Evolutionary conservation across 306 rosid species (phyloP).

Genomic region (Erythrophleum fordii): DNA sequence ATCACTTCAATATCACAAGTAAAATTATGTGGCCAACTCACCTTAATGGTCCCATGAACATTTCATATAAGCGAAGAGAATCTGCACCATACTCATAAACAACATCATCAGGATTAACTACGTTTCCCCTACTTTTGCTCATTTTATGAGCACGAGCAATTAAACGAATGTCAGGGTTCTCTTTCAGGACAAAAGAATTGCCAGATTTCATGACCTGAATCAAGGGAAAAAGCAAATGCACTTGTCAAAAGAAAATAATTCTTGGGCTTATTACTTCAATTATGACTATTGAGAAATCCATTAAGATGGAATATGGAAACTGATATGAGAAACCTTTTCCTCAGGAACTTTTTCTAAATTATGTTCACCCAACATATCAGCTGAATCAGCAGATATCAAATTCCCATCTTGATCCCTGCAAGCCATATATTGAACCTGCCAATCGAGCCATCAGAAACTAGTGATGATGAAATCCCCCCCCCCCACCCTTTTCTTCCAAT

Average conservation of each 20-base stretch:
- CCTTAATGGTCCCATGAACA: slow-evolving; percentile 99
- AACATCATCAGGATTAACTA: slow-evolving; percentile 93
- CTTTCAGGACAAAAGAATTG: slow-evolving; percentile 86
- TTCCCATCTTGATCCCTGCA: slow-evolving; percentile 73
- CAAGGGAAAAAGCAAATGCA: slow-evolving; percentile 37
- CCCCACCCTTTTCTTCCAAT: background rate
- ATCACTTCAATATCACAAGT: slow-evolving; percentile 25
- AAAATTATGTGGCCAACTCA: slow-evolving; percentile 40
- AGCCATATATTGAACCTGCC: slow-evolving; percentile 94
- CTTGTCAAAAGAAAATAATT: slow-evolving; percentile 19
- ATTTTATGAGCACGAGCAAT: slow-evolving; percentile 89
- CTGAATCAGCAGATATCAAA: slow-evolving; percentile 68
- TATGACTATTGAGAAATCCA: slow-evolving; percentile 20
- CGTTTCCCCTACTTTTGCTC: slow-evolving; percentile 99
- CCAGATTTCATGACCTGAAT: slow-evolving; percentile 78
- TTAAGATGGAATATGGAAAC: slow-evolving; percentile 28
- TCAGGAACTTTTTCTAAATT: slow-evolving; percentile 65
- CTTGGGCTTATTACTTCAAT: slow-evolving; percentile 21
- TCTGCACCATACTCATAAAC: slow-evolving; percentile 96
- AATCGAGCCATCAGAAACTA: slow-evolving; percentile 52
- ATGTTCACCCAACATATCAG: slow-evolving; percentile 56
- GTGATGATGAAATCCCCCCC: background rate
- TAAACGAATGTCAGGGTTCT: slow-evolving; percentile 72
- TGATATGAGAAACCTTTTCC: slow-evolving; percentile 65
- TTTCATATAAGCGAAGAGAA: slow-evolving; percentile 96